Evolutionary conservation across 768 basidiomycete species (phyloP).

Genomic region (Boletus sp.): DNA sequence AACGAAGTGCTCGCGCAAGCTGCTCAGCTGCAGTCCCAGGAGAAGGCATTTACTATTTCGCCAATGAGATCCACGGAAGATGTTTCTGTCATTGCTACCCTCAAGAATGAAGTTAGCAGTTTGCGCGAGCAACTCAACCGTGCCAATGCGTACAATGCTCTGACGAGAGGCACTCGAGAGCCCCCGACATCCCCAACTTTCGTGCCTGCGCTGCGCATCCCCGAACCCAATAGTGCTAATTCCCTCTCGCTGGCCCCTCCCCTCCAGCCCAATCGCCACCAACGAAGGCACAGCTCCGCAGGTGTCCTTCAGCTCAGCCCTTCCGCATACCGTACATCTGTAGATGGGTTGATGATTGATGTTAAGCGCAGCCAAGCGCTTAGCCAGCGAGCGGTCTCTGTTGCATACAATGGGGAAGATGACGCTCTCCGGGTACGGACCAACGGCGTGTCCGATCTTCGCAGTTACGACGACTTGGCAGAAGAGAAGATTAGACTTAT

Average conservation of each 20-base stretch:
- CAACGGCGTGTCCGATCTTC: conserved; percentile 69
- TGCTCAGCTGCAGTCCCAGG: conserved; percentile 71
- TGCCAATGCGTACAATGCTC: conserved; percentile 86
- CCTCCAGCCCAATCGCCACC: conserved; percentile 53
- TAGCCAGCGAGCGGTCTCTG: conserved; percentile 83
- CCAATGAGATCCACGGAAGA: conserved; percentile 77
- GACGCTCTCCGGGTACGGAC: conserved; percentile 62
- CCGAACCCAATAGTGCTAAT: conserved; percentile 43
- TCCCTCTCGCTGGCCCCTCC: conserved; percentile 41
- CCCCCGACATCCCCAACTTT: conserved; percentile 85
- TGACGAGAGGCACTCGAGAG: conserved; percentile 75
- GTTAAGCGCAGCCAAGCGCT: conserved; percentile 68
- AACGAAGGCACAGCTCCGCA: conserved; percentile 84
- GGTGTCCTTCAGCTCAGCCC: conserved; percentile 65
- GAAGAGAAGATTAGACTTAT: conserved; percentile 95
- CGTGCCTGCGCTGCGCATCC: conserved; percentile 68
- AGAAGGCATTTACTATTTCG: conserved; percentile 62
- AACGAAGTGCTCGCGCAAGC: conserved; percentile 75
- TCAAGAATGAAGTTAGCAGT: conserved; percentile 90
- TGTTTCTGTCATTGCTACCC: conserved; percentile 77
- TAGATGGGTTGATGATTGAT: conserved; percentile 74
- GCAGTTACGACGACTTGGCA: conserved; percentile 80
- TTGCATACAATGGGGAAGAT: conserved; percentile 84
- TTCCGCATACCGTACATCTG: conserved; percentile 67
- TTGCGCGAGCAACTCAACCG: conserved; percentile 95